phyloP scores from a whole-genome alignment of 352 stramenopile genomes.

The Thraustochytrium aureum region DNA sequence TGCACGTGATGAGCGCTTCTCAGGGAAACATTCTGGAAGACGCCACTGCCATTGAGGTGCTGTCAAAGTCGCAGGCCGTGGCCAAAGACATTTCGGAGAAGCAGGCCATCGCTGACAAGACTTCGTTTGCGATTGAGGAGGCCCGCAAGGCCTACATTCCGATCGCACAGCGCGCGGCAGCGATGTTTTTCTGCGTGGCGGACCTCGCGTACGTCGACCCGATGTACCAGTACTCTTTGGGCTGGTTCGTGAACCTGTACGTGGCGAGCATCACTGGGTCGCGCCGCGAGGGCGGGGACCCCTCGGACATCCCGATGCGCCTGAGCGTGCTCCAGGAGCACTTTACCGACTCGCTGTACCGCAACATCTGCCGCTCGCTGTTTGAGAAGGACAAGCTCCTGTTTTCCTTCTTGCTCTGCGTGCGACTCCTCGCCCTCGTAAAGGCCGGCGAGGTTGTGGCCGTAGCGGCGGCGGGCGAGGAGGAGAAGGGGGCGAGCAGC shows the following conservation, averaged over 20 bases:
- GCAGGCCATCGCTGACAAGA: conserved; percentile 84
- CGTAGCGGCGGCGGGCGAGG: neutral
- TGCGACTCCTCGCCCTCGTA: conserved; percentile 69
- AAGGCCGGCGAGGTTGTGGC: neutral
- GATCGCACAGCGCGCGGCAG: conserved; percentile 67
- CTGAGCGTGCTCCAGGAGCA: conserved; percentile 85
- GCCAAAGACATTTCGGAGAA: conserved; percentile 91
- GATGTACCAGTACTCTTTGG: conserved; percentile 97
- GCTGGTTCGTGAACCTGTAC: conserved; percentile 92
- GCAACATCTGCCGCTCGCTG: conserved; percentile 88
- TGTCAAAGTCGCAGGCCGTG: conserved; percentile 74
- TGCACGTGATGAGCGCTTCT: conserved; percentile 82
- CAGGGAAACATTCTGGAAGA: conserved; percentile 92
- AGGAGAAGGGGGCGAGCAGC: conserved; percentile 56
- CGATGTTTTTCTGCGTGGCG: conserved; percentile 68
- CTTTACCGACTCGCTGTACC: conserved; percentile 92
- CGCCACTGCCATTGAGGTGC: conserved; percentile 84
- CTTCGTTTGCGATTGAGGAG: conserved; percentile 82
- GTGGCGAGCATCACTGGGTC: conserved; percentile 85
- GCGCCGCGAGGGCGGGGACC: conserved; percentile 34
- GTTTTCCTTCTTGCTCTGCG: conserved; percentile 92
- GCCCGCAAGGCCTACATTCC: conserved; percentile 81
- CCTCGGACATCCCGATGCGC: conserved; percentile 68
- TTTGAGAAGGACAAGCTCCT: conserved; percentile 96
- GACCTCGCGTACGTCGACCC: conserved; percentile 92